Conservation (phyloP, 2,329 filamentous ascomycete genomes). For the Zalaria sp. region DNA sequence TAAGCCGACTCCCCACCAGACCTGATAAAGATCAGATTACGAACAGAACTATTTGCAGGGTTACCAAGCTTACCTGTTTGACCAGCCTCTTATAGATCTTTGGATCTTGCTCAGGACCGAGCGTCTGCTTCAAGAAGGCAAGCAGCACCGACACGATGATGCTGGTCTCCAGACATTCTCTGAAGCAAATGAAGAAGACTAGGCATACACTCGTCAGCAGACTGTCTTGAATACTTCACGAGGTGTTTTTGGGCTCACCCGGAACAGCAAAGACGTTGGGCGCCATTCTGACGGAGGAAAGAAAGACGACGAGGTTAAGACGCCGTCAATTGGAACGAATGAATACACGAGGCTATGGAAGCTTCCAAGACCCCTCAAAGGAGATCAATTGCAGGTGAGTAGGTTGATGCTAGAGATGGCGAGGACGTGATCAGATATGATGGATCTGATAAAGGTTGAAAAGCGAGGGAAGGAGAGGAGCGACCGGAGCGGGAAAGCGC, state of each 20-base stretch:
- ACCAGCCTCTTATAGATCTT: slow-evolving; percentile 52
- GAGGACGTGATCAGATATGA: neutral
- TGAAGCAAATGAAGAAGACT: slow-evolving; percentile 84
- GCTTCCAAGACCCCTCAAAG: too few relatives aligned
- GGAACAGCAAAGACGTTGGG: slow-evolving; percentile 62
- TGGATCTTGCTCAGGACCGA: slow-evolving; percentile 50
- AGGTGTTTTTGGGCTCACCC: slow-evolving; percentile 21
- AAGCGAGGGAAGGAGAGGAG: neutral
- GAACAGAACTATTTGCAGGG: neutral
- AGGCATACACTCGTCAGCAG: neutral
- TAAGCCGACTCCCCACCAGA: slow-evolving; percentile 53
- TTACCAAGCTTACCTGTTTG: slow-evolving; percentile 37
- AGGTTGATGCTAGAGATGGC: neutral
- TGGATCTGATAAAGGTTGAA: neutral
- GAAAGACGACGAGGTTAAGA: too few relatives aligned
- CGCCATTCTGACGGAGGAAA: slow-evolving; percentile 32
- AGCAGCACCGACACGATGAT: slow-evolving; percentile 82
- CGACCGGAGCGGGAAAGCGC: too few relatives aligned
- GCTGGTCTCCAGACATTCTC: slow-evolving; percentile 68
- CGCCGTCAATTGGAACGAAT: too few relatives aligned
- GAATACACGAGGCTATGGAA: too few relatives aligned
- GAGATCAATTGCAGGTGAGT: neutral
- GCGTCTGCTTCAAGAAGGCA: slow-evolving; percentile 70
- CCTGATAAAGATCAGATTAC: slow-evolving; percentile 21
- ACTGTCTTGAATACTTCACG: neutral